Evolutionary conservation across 257 asterid species (phyloP), one percentile per base, ranked within the genome.

Genomic region (Cynanchum wilfordii): DNA sequence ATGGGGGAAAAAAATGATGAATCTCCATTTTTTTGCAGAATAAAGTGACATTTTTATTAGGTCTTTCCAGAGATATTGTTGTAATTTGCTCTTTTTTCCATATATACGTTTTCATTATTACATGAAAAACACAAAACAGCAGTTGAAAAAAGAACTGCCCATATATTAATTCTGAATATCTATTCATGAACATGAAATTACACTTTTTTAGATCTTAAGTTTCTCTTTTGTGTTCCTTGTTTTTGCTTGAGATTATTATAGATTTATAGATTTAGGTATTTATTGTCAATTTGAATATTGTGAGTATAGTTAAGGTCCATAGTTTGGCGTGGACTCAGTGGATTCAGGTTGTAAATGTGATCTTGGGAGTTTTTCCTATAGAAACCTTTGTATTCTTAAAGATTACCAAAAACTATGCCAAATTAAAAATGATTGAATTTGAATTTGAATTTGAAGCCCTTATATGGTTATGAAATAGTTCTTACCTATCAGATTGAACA

Each of bases 21-120:
- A 33, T 62, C 68, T 22, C 15, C 19, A 62, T 62, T 64, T 64
- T 54, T 64, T 29, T 8, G 47, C 69, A 64, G 20, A 64, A 64
- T 64, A 64, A 64, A 64, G 69, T 17, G 49, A 24, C 16, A 33
- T 2, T 64, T 50, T 64, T 36, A 36, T 33, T 33, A 27, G 49
- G 38, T 24, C 7, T 63, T 15, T 36, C 8, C 20, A 13, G 27
- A 10, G 10, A 42, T 42, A 42, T 17, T 33, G 7, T 19, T 10
- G 27, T 38, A 64, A 44, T 64, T 36, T 36, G 27, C 12, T 29
- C 24, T 17, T 58, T 33, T 33, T 33, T 33, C 38, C 38, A 3
- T 13, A 60, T 27, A 56, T 56, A 24, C 25, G 15, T 10, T 58
- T 29, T 60, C 22, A 64, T 64, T 2, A 33, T 33, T 33, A 33